Evolutionary conservation across 1,139 yeast species (phyloP), one percentile per base, ranked within the genome.

Genomic region (Blastobotrys raffinosifermentans): DNA sequence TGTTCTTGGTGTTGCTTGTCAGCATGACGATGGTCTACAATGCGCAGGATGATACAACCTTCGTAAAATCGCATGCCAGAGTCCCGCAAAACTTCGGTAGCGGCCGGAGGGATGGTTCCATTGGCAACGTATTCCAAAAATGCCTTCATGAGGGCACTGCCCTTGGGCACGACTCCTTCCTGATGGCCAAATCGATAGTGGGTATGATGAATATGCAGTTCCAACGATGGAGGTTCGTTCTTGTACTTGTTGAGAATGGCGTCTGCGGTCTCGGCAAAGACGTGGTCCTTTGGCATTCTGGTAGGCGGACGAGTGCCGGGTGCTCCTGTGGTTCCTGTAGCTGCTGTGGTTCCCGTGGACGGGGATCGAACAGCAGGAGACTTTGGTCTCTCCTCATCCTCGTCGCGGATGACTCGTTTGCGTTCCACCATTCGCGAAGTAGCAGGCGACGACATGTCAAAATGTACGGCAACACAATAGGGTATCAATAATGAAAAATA

Each of bases 191-290:
- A 86, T 44, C 93, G 72, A 57, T 78, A 91, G 60, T 89, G 94
- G 35, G 85, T 84, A 50, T 85, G 94, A 60, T 83, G 89, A 26
- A 91, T 86, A 54, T 91, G 96, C 49, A 91, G 77, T 45, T 80
- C 93, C 42, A 91, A 61, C 31, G 94, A 83, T 8, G 96, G 84
- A 4, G 93, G 85, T 46, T 75, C 77, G 43, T 77, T 76, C 44
- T 81, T 78, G 55, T 80, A 87, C 55, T 87, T 89, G 43, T 75
- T 73, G 48, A 91, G 63, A n/a, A 91, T 70, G 34, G 80, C 84
- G 44, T 76, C 82, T 8, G 84, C 65, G 3, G 89, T 77, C 48
- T 82, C 84, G 10, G 83, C 77, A 40, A 62, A 60, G 26, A 46
- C 44, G 33, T 50, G 51, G 25, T 37, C 37, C 23, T 41, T 38